phyloP scores from a whole-genome alignment of 257 asterid species.

The Nicotiana paniculata region DNA sequence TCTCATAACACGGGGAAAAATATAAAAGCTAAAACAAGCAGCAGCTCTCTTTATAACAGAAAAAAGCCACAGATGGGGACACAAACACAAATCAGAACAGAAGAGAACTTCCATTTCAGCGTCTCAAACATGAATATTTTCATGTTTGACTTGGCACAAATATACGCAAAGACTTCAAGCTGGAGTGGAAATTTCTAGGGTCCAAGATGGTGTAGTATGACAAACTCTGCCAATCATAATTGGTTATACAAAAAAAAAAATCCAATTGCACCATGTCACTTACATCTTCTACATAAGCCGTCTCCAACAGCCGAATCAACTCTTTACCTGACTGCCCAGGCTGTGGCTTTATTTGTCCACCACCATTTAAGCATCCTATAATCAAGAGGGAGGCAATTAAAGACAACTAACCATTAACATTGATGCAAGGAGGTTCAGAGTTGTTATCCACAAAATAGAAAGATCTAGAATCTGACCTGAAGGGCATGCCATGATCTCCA shows the following conservation, averaged over 20 bases:
- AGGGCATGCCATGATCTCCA: slow-evolving; percentile 99
- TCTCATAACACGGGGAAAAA: not conserved
- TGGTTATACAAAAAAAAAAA: not conserved
- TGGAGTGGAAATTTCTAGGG: not conserved
- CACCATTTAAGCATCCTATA: slow-evolving; percentile 95
- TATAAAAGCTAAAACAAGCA: not conserved
- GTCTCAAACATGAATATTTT: not conserved
- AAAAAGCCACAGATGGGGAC: not conserved
- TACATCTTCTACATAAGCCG: slow-evolving; percentile 70
- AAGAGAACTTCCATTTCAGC: not conserved
- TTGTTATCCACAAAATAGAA: not conserved
- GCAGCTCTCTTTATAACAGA: not conserved
- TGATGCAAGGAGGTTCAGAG: not conserved
- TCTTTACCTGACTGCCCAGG: slow-evolving; percentile 79
- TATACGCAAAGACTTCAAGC: not conserved
- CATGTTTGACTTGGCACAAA: not conserved
- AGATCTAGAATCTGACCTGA: slow-evolving; percentile 43
- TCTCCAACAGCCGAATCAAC: slow-evolving; percentile 62
- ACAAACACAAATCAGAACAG: not conserved
- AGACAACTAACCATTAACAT: not conserved
- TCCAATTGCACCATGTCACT: slow-evolving; percentile 20
- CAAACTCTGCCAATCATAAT: not conserved
- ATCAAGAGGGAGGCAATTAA: slow-evolving; percentile 4
- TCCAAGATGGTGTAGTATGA: not conserved
- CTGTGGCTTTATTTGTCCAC: slow-evolving; percentile 90